phyloP scores from a whole-genome alignment of 192 early-diverging fungal species.

The Entomortierella beljakovae region DNA sequence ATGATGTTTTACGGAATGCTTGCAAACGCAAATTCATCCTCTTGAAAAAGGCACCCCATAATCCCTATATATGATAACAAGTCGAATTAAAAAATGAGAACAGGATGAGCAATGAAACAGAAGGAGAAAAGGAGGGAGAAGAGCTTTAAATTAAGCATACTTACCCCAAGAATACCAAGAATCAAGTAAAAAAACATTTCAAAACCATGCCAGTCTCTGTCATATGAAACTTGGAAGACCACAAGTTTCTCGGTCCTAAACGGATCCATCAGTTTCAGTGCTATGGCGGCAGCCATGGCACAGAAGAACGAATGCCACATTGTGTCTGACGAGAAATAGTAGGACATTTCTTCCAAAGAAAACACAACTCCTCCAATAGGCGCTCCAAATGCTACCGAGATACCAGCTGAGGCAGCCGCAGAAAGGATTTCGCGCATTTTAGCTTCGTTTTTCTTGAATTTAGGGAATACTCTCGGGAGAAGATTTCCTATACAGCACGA shows the following conservation, averaged over 20 bases:
- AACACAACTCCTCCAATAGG: constrained; percentile 97
- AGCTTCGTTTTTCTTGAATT: constrained; percentile 93
- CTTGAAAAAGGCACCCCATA: constrained; percentile 87
- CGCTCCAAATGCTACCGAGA: constrained; percentile 95
- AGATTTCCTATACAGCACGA: constrained; percentile 92
- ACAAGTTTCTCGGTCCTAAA: constrained; percentile 88
- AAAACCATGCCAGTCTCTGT: constrained; percentile 91
- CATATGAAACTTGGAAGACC: constrained; percentile 89
- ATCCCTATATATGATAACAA: constrained; percentile 65
- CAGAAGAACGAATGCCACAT: constrained; percentile 97
- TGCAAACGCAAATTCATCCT: constrained; percentile 75
- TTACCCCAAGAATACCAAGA: constrained; percentile 84
- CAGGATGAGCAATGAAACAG: background rate
- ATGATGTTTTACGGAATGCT: constrained; percentile 79
- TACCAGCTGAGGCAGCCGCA: constrained; percentile 91
- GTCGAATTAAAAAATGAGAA: background rate
- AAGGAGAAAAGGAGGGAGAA: constrained; percentile 7
- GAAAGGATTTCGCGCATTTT: constrained; percentile 95
- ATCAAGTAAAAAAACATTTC: constrained; percentile 90
- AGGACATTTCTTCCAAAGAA: constrained; percentile 92
- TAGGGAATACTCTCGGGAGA: constrained; percentile 86
- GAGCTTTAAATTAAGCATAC: constrained; percentile 9
- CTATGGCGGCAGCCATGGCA: constrained; percentile 89
- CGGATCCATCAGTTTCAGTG: constrained; percentile 81
- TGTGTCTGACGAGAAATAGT: constrained; percentile 93